Evolutionary conservation across 768 basidiomycete genomes (phyloP), one percentile per base, ranked within the genome.

Genomic region (Trametes coccinea): DNA sequence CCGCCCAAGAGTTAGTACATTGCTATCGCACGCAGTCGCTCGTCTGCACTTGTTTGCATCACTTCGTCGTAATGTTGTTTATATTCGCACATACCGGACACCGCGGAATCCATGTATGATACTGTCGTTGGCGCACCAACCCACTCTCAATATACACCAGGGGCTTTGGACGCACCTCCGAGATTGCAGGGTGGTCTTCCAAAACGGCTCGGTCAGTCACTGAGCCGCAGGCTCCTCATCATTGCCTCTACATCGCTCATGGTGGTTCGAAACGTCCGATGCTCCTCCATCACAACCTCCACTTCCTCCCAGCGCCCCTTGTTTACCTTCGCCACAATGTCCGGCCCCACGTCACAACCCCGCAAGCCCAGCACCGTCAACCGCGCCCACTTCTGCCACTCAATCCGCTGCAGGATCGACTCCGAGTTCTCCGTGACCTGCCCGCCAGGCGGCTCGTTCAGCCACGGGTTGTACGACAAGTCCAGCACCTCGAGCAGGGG

Each of bases 301-400:
- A 92, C 76, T 67, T 88, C 87, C 60, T 83, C 82, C 88, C 88
- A 89, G 62, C 87, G 80, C 0, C 82, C 81, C 67, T 77, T 74
- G 66, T 90, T 89, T 43, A 91, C 68, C 56, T 74, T 79, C 40
- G 58, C 63, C 22, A 80, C 55, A 33, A 85, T 69, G n/a, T 72
- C 76, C 43, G 67, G 67, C 2, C 81, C 75, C 29, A 87, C 66
- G 47, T 71, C 68, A 71, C 86, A 89, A 44, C 71, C 81, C 63
- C 87, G 75, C 53, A 88, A 70, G 1, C 85, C 88, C 31, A 91
- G 70, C 11, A 84, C 74, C 60, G 75, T 74, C 58, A 92, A 69
- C 37, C 78, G 69, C 37, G 72, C 75, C 84, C 84, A 86, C 41
- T 81, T 79, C 5, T 59, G 60, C 90, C 89, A 92, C 44, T 82